These are phyloP conservation scores for Oryza nivara DNA, from an alignment of 176 grass and related monocot genomes.

Conservation along the genomic window DNA sequence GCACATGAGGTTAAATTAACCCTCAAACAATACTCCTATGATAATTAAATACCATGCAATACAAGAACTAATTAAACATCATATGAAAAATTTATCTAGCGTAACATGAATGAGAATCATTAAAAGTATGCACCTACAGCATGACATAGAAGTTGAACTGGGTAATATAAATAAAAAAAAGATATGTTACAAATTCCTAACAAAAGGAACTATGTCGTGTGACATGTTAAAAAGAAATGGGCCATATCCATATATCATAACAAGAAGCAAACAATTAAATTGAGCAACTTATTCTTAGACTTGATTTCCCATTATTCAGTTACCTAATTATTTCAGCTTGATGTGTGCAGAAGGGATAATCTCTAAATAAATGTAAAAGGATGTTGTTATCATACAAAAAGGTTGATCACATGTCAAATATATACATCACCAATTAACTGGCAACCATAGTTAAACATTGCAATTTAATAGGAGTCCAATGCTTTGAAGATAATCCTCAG, in stretches of 20 bases:
- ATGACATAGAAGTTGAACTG: slow-evolving; percentile 1
- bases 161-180: background rate
- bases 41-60: slow-evolving; percentile 3
- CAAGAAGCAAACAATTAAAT: background rate
- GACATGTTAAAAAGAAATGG: too few species aligned
- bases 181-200: background rate
- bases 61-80: slow-evolving; percentile 7
- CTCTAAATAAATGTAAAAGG: too few species aligned
- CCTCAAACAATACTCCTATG: slow-evolving; percentile 8
- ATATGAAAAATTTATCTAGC: background rate
- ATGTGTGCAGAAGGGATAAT: background rate
- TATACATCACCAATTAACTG: too few species aligned
- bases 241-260: too few species aligned
- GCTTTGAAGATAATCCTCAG: too few species aligned
- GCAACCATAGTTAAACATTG: too few species aligned
- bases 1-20: background rate
- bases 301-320: background rate
- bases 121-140: background rate
- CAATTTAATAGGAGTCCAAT: too few species aligned
- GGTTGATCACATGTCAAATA: too few species aligned
- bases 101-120: slow-evolving; percentile 15
- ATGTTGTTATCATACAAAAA: too few species aligned
- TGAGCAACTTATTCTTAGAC: background rate
- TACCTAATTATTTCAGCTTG: background rate
- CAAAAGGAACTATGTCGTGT: background rate